Evolutionary conservation across 495 filamentous ascomycete genomes (phyloP).

Genomic region (Penicillium bialowiezense): DNA sequence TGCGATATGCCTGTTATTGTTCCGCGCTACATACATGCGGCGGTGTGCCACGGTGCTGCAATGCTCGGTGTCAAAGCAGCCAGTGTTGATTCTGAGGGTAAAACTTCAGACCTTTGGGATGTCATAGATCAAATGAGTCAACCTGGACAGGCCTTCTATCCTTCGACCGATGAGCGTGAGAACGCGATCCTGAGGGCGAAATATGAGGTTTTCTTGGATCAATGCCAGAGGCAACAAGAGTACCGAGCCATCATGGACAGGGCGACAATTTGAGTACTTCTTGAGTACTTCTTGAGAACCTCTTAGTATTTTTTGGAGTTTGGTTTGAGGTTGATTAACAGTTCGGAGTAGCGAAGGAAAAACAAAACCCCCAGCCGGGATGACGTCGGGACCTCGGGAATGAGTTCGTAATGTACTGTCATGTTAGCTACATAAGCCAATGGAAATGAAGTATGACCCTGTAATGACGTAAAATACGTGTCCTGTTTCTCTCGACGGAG

Average conservation of each 20-base stretch:
- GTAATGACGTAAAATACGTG: too few relatives aligned
- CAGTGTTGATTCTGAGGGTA: conserved; percentile 67
- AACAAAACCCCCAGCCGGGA: too few relatives aligned
- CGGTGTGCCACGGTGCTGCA: conserved; percentile 91
- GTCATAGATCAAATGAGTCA: conserved; percentile 98
- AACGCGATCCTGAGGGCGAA: conserved; percentile 79
- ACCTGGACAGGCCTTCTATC: conserved; percentile 74
- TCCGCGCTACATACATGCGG: conserved; percentile 86
- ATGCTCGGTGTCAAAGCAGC: conserved; percentile 96
- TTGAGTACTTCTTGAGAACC: too few relatives aligned
- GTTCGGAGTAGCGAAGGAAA: too few relatives aligned
- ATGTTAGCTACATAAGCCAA: too few relatives aligned
- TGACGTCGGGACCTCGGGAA: too few relatives aligned
- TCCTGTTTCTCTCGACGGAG: too few relatives aligned
- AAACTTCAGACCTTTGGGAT: conserved; percentile 81
- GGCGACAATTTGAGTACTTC: too few relatives aligned
- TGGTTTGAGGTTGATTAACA: too few relatives aligned
- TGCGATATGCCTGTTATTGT: conserved; percentile 90
- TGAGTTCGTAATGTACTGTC: too few relatives aligned
- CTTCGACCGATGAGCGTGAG: conserved; percentile 64
- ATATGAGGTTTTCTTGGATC: conserved; percentile 69
- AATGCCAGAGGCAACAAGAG: conserved; percentile 62
- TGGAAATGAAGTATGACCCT: too few relatives aligned
- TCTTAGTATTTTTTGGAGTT: too few relatives aligned
- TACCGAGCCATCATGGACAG: conserved; percentile 59